These are phyloP conservation scores for Xylaria sp. DNA, from an alignment of 2,329 filamentous ascomycete genomes.

Conservation along the genomic window DNA sequence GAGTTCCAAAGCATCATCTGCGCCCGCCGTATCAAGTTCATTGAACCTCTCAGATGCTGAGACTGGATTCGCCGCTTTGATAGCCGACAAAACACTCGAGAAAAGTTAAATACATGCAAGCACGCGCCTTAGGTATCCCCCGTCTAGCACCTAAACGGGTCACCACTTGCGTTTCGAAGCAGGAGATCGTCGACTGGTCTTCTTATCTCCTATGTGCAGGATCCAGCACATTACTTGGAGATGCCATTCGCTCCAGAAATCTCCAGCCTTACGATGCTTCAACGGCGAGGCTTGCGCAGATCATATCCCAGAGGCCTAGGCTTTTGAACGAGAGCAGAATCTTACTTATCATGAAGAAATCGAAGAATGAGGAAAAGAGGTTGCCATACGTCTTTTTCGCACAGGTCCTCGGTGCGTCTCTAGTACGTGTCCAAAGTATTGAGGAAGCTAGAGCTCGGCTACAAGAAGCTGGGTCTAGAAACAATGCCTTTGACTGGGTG, in stretches of 20 bases:
- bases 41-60: slow-evolving; percentile 65
- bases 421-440: slow-evolving; percentile 73
- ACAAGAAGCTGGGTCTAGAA: slow-evolving; percentile 58
- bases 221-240: slow-evolving; percentile 78
- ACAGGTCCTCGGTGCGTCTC: slow-evolving; percentile 77
- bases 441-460: slow-evolving; percentile 72
- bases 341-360: slow-evolving; percentile 75
- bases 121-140: slow-evolving; percentile 86
- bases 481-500: slow-evolving; percentile 75
- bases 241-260: slow-evolving; percentile 79
- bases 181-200: slow-evolving; percentile 75
- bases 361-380: slow-evolving; percentile 70
- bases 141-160: slow-evolving; percentile 88
- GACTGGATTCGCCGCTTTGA: slow-evolving; percentile 82
- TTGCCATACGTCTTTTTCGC: slow-evolving; percentile 83
- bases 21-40: slow-evolving; percentile 39
- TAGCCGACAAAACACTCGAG: slow-evolving; percentile 88
- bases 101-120: slow-evolving; percentile 93
- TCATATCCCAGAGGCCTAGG: slow-evolving; percentile 68
- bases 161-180: slow-evolving; percentile 72
- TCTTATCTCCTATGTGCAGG: slow-evolving; percentile 89
- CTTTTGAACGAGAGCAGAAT: slow-evolving; percentile 73
- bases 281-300: slow-evolving; percentile 65
- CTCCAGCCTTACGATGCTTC: slow-evolving; percentile 69
- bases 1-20: slow-evolving; percentile 44